Base-by-base conservation (phyloP, 345 rosid species). In the Arabis alpina region DNA sequence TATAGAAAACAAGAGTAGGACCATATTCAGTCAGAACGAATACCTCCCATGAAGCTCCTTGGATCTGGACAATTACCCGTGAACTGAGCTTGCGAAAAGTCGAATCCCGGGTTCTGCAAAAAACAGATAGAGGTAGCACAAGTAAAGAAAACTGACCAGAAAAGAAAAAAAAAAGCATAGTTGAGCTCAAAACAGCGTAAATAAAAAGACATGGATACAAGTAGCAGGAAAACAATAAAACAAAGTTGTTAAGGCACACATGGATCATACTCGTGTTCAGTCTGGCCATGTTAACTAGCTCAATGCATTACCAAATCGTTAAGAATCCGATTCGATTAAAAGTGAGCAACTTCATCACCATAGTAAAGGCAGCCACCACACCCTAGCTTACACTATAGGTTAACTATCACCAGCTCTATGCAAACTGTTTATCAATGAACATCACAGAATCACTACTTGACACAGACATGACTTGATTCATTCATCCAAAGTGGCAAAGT, bases 11-110 rank as follows among this genome's bases (percentile, higher is more conserved):
- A 54, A 55, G 64, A 45, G 60, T 45, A 7, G 44, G 62, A 44
- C 8, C 49, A 44, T 14, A 23, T 24, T 84, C 86, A 91, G 61
- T 52, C 95, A 40, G 86, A 81, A 55, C 81, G 83, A 55, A 91
- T 85, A 8, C 99, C 96, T 7, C 97, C 97, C 95, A 93, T 80
- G 77, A 89, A 93, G 65, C 93, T 91, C 64, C 87, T 86, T 11
- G 99, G 99, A 72, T 89, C 89, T 16, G 99, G 97, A 59, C 97
- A 93, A 72, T 55, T 88, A 30, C 96, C 96, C 2, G 87, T 49
- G 63, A 91, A 93, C 77, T 91, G 89, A 71, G 96, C 97, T 76
- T 91, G 97, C 9, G 99, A 94, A 82, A 94, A 94, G 82, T 94
- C 97, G 41, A 91, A 94, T 58, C 96, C 96, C 0, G 96, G 99